Evolutionary conservation across 148 eudicot species (phyloP), one percentile per base, ranked within the genome.

Genomic region (Cornus controversa): DNA sequence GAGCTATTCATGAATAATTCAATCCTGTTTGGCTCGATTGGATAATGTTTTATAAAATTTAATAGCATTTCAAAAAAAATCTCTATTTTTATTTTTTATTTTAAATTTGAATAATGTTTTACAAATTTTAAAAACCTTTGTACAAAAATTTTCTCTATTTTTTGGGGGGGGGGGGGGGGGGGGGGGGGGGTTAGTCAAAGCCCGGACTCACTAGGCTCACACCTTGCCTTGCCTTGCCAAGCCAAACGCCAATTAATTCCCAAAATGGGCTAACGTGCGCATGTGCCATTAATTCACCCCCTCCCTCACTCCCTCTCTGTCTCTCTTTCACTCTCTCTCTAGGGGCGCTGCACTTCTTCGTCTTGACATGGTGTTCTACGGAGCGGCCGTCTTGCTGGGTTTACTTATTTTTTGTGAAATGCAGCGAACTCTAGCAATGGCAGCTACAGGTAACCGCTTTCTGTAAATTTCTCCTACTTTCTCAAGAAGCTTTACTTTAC

Each of bases 371-470:
- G 54, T 54, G 53, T 16, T 53, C 0, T 0, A 13, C 27, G 34
- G 68, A 27, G 8, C 29, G 37, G 75, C 45, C 70, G 18, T 70
- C 36, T 45, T 75, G 10, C 66, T 64, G 58, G 79, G 58, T 75
- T 66, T 81, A 4, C 79, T 82, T 29, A 1, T 80, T 10, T 67
- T 80, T 63, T 72, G 74, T 34, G 45, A 28, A 77, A 75, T 80
- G 82, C 73, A 64, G 37, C 67, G 68, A n/a, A 54, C 72, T 34
- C 75, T 31, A 20, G 74, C 83, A 31, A 50, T 74, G 67, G 63
- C 85, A 24, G 81, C 82, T 68, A 26, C 82, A 27, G 78, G 78
- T 67, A n/a, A 66, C 64, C 28, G 8, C 70, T 25, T 26, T 24
- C 15, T 40, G 18, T 50, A 5, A 50, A 4, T 50, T 16, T 50